Base-by-base conservation (phyloP, 2,329 filamentous ascomycete species). In the Neonectria coccinea region DNA sequence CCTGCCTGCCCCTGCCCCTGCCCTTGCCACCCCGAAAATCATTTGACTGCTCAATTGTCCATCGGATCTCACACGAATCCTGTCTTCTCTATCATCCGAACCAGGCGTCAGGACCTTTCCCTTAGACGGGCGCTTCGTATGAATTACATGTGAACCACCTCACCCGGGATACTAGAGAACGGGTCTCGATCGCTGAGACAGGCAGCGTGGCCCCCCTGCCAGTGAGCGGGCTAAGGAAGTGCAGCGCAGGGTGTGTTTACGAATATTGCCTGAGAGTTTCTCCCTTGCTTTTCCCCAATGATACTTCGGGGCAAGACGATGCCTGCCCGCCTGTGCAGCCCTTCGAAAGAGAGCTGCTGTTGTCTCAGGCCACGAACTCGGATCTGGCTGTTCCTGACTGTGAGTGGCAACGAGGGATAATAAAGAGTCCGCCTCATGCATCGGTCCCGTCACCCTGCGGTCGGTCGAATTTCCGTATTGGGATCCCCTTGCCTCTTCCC, bases 241-340 rank as follows among this genome's bases (percentile, higher is more conserved):
- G 41, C 41, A 33, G 56, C 39, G 22, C 33, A 48, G 12, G 33
- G 33, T 36, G 33, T 10, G 42, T 36, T 68, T 36, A 25, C 25
- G 5, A 25, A 6, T 29, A 66, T 52, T 59, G 59, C 58, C 51
- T 53, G 62, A 56, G 60, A 27, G 45, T 41, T 39, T 52, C 56
- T 55, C 65, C 68, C 68, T 73, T 72, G 68, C 69, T 71, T 73
- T 70, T 66, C 47, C 53, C 66, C 60, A n/a, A 56, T 65, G 65
- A 67, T 54, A 63, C 57, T 22, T 51, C 52, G 64, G 66, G 59
- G 55, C 47, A 61, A 42, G 47, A 64, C 59, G 39, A 33, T 55
- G 45, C 47, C 33, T 44, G 48, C 20, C 31, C 42, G 39, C 47
- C 36, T 31, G 36, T 25, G 42, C 27, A 44, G 62, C 48, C 61